Base-by-base conservation (phyloP, 2,329 filamentous ascomycete species). In the Exophiala sideris region DNA sequence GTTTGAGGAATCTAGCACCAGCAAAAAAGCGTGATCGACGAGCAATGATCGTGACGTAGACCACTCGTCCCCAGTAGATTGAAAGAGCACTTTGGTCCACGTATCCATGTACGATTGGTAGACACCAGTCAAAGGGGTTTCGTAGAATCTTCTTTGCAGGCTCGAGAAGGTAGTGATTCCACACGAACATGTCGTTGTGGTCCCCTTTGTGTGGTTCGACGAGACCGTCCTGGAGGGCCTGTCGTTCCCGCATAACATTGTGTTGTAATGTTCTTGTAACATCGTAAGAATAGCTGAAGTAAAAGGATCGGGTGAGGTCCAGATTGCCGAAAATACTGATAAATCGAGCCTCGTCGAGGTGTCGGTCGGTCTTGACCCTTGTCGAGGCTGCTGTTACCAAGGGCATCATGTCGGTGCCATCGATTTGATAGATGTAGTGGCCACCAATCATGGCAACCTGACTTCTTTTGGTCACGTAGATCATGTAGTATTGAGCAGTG, bases 211-310 rank as follows among this genome's bases (percentile, higher is more conserved):
- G 76, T 5, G 80, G 77, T 24, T 82, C 79, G 1, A 81, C 75
- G 10, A 79, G 72, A 1, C 88, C 89, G 56, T 84, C 77, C 29
- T 83, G 79, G 46, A 95, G 72, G 2, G 86, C 84, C 45, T 82
- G 78, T 36, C 94, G 82, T 70, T 96, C 91, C 32, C 84, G 81
- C 16, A 85, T 86, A 57, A 99, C 91, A 65, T 99, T 99, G 66
- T 92, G 85, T 69, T 99, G 94, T 44, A 99, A 76, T 1, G 91
- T 95, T 50, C 86, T 83, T 0, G 94, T 99, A 62, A 97, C 88
- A 68, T 99, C 90, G 73, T 99, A 99, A 0, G 92, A 95, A 69
- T 96, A 96, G 74, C 92, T 96, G 75, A 96, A 99, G 72, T 99
- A 99, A 70, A 99, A 99, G 0, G 89, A 95, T 52, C 88, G 82